Percentiles rank a stretch among this genome's conserved stretches.
These are phyloP conservation scores for Syzygium grande DNA, from an alignment of 345 rosid species.

Conservation along the genomic window DNA sequence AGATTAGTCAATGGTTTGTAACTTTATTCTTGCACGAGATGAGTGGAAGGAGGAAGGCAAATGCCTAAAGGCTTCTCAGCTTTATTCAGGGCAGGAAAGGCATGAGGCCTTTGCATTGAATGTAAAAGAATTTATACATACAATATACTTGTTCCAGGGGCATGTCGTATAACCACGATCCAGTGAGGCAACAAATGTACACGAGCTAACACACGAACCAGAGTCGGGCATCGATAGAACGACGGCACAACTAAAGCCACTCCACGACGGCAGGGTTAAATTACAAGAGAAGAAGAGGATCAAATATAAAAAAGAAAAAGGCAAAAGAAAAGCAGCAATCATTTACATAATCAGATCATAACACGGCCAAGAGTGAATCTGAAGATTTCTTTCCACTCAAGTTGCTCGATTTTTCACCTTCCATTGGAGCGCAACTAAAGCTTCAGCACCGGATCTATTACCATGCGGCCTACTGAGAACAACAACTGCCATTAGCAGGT, in stretches of 20 bases:
- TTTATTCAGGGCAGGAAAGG: neutral
- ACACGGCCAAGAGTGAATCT: neutral
- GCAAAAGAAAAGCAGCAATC: neutral
- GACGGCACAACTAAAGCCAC: slow-evolving; percentile 1
- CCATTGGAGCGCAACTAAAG: neutral
- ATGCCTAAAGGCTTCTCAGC: neutral
- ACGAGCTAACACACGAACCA: neutral
- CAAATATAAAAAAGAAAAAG: neutral
- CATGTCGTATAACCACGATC: neutral
- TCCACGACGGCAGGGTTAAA: neutral
- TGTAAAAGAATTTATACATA: neutral
- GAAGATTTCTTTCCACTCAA: neutral
- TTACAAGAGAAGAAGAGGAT: neutral
- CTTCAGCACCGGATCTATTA: neutral
- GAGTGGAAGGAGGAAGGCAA: neutral
- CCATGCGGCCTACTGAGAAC: slow-evolving; percentile 17
- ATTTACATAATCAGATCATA: slow-evolving; percentile 1
- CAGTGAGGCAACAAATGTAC: neutral
- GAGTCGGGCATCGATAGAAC: neutral
- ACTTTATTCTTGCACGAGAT: neutral
- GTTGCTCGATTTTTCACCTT: neutral
- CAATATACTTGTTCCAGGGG: neutral
- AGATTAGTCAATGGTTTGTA: neutral
- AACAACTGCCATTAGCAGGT: slow-evolving; percentile 34
- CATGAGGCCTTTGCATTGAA: neutral